Base-by-base conservation (phyloP, 202 grass and related monocot genomes). In the Dendrocalamus latiflorus region DNA sequence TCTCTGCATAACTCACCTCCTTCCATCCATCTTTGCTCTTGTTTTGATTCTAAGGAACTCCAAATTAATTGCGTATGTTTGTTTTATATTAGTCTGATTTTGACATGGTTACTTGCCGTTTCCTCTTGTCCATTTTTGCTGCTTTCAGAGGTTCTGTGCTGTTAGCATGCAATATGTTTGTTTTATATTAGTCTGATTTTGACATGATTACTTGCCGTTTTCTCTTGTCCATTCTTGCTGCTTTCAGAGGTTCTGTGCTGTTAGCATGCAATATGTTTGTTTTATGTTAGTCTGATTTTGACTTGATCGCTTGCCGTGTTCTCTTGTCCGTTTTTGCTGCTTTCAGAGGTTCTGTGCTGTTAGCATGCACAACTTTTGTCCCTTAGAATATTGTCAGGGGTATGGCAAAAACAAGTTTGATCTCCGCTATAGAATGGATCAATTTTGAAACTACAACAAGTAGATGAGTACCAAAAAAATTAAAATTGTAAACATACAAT, bases 21-120 rank as follows among this genome's bases (percentile, higher is more conserved):
- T 42, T 34, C 9, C n/a, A 55, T 74, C n/a, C 56, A 50, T 58
- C 17, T 64, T 76, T 57, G 26, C 38, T 45, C 21, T 89, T 81
- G 56, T 81, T 89, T 77, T 66, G 64, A 89, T 85, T 81, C 77
- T 17, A 85, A 81, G 71, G 26, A 36, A 66, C 70, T 85, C 82
- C 60, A 76, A 47, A 25, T 18, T 51, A 15, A 49, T 66, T 47
- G 77, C 22, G 4, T 44, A 17, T 20, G 4, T 20, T 58, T 21
- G 12, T 50, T 81, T 48, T 72, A 53, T 21, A 39, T 36, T 34
- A 15, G 22, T 63, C n/a, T 51, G 34, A 86, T 78, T 28, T 42
- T 66, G 64, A 51, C 65, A 42, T 22, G 33, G 11, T 36, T 56
- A 30, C 15, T 15, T 66, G 71, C 63, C 5, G 36, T 81, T 70